Base-by-base conservation (phyloP, 108 stramenopile species). In the Skeletonema grethae region DNA sequence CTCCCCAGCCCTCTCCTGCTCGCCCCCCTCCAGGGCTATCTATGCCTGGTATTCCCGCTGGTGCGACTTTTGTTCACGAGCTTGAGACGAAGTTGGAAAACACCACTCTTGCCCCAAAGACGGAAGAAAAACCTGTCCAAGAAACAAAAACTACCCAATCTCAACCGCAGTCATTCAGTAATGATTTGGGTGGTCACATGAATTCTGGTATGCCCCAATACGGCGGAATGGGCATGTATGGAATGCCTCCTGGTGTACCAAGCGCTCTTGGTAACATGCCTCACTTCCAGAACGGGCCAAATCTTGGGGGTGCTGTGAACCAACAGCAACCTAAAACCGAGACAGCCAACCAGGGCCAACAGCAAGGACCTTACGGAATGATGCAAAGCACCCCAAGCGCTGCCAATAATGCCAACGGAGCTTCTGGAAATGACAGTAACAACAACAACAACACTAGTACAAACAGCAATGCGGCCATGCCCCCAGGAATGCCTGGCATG, bases 21-120 rank as follows among this genome's bases (percentile, higher is more conserved):
- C 79, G 94, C 18, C 94, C 94, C 15, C 94, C 94, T 30, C 94
- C 94, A 5, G 94, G 94, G 28, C 80, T 95, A 57, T 87, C 89
- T 29, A 91, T 95, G 90, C 94, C 91, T 16, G 90, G 89, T 30
- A 92, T 94, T 85, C 93, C 93, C 22, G 80, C 88, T 18, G 85
- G 87, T 70, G 88, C 88, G 28, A 89, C 92, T 63, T 66, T 88
- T 67, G 94, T 92, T 13, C 87, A 91, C 56, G 94, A 95, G 58
- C 76, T 95, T 15, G 94, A 95, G 72, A 88, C 83, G 63, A 92
- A 88, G 77, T 82, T 92, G 18, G 90, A 92, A 65, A 72, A 57
- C 36, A 70, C 90, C 34, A 73, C 84, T 25, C 64, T 90, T 48
- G 72, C 41, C n/a, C 66, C 28, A 13, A 72, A 67, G 66, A 32